Base-by-base conservation (phyloP, 1,284 basidiomycete species). In the Coniferiporia sulphurascens region DNA sequence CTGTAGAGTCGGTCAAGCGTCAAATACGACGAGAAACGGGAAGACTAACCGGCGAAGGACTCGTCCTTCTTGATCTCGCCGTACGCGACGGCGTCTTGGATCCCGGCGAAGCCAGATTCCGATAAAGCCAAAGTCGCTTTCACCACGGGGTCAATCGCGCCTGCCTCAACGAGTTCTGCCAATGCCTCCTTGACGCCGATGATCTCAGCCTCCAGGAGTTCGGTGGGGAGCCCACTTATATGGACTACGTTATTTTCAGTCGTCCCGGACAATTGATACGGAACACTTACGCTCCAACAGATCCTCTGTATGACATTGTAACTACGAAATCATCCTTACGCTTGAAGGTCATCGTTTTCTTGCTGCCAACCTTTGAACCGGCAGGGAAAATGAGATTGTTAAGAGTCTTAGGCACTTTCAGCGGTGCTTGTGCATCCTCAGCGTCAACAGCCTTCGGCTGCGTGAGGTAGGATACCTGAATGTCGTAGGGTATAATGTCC, bases 341-440 rank as follows among this genome's bases (percentile, higher is more conserved):
- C 72, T 88, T 89, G 71, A 95, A 86, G 3, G 89, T 87, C 62
- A 96, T 69, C 0, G 86, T 88, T 79, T 95, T 95, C 75, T 87
- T 93, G 34, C 83, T 84, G 27, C 89, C 91, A 2, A 81, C 74
- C 71, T 87, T 89, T 0, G 89, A 84, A 0, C 87, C 86, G 4
- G 79, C 71, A 0, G 89, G 85, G 78, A 95, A 95, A 48, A 96
- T 75, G 15, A 82, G 73, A 0, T 86, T 86, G 48, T 83, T 84
- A 65, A 93, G 88, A 19, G 81, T 87, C 48, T 89, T 80, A 0
- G 86, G 80, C 44, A 80, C 79, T 38, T 59, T 52, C 52, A 62
- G 45, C 22, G 58, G 61, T 4, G 19, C 32, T 48, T 62, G 61
- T n/a, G 62, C 62, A 61, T 56, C 27, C 19, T 55, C 48, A 19